Conservation (phyloP, 2,329 filamentous ascomycete genomes). For the Calonectria ilicicola region DNA sequence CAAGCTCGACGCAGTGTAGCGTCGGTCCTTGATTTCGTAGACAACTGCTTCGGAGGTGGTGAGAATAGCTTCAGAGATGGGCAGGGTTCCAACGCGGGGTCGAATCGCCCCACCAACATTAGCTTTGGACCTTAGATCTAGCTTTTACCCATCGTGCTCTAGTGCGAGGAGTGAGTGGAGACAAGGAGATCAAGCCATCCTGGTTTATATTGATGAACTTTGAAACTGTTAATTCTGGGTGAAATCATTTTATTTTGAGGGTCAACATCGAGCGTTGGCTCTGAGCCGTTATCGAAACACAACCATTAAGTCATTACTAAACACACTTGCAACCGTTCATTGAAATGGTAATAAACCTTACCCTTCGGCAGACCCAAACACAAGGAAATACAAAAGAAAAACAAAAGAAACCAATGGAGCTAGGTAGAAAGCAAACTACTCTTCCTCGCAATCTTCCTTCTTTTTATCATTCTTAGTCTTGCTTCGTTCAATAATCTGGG, state of each 20-base stretch:
- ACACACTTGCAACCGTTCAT: background rate
- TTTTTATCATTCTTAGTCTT: background rate
- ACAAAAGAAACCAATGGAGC: background rate
- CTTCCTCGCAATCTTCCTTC: background rate
- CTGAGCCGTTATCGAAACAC: background rate
- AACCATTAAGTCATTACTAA: background rate
- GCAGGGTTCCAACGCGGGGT: background rate
- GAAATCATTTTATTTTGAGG: background rate
- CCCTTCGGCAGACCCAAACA: background rate
- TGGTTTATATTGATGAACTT: too few relatives aligned
- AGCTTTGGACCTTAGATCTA: background rate
- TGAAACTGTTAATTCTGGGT: too few relatives aligned
- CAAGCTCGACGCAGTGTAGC: too few relatives aligned
- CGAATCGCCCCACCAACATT: background rate
- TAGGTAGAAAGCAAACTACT: background rate
- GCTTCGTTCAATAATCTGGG: background rate
- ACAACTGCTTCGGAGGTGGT: too few relatives aligned
- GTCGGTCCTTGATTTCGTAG: too few relatives aligned
- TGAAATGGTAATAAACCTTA: background rate
- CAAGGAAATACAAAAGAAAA: background rate
- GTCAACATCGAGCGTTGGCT: background rate
- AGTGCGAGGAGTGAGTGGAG: background rate
- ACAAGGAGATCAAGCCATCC: too few relatives aligned
- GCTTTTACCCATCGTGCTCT: too few relatives aligned
- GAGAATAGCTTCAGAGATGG: background rate